These are phyloP conservation scores for Eimeria praecox DNA, from an alignment of 169 alveolate species.

Conservation along the genomic window DNA sequence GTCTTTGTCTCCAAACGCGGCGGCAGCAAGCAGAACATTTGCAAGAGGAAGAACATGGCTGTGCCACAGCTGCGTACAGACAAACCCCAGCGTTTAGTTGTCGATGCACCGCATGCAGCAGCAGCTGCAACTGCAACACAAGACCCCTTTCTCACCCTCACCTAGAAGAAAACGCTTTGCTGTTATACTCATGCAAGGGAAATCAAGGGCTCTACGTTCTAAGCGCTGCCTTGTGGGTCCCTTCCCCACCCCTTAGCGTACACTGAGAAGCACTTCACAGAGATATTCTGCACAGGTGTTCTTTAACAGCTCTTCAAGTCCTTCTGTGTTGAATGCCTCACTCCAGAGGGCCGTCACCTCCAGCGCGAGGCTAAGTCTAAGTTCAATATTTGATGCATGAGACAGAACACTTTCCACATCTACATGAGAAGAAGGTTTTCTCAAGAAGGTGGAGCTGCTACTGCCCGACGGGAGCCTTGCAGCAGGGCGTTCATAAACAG, in stretches of 20 bases:
- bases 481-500: neutral
- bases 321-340: neutral
- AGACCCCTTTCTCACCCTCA: neutral
- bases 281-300: neutral
- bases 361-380: neutral
- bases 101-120: neutral
- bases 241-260: neutral
- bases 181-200: neutral
- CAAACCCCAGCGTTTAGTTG: neutral
- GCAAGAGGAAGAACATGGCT: slow-evolving; percentile 37
- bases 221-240: neutral
- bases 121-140: neutral
- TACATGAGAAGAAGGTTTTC: neutral
- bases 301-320: slow-evolving; percentile 25
- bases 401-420: too few relatives aligned
- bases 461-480: slow-evolving; percentile 7
- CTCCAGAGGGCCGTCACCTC: slow-evolving; percentile 5
- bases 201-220: neutral
- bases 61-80: slow-evolving; percentile 46
- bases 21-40: neutral
- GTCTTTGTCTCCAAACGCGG: neutral
- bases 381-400: neutral
- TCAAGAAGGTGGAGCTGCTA: neutral
- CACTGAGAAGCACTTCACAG: neutral
- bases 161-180: neutral